phyloP scores from a whole-genome alignment of 352 stramenopile genomes.

The Phytophthora pisi region DNA sequence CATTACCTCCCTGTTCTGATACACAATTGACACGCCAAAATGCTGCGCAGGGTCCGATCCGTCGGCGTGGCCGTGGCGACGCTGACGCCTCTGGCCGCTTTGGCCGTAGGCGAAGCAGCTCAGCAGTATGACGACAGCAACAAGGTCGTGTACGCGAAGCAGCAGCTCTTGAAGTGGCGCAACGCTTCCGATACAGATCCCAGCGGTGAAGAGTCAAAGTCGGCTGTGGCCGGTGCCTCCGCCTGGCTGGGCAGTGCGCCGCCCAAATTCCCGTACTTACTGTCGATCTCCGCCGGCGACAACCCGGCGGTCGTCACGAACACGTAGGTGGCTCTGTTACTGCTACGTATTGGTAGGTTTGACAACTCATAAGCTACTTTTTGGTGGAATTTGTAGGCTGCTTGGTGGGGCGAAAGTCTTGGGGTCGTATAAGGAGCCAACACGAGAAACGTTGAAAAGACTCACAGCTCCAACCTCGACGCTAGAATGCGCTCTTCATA shows the following conservation, averaged over 20 bases:
- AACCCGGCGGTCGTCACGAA: constrained; percentile 39
- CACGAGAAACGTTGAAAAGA: constrained; percentile 36
- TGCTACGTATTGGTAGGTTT: background rate
- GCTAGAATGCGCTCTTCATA: constrained; percentile 30
- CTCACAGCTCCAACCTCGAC: constrained; percentile 33
- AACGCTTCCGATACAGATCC: background rate
- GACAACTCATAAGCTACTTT: background rate
- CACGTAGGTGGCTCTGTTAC: constrained; percentile 25
- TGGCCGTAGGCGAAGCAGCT: constrained; percentile 46
- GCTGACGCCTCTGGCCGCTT: constrained; percentile 25
- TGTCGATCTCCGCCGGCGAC: constrained; percentile 65
- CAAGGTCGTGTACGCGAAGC: constrained; percentile 42
- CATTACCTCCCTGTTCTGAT: constrained; percentile 9
- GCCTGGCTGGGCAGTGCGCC: constrained; percentile 56
- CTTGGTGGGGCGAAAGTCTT: constrained; percentile 31
- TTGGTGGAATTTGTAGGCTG: constrained; percentile 25
- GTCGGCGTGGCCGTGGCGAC: constrained; percentile 30
- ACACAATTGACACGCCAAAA: constrained; percentile 12
- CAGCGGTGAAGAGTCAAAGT: constrained; percentile 9
- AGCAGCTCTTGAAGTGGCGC: constrained; percentile 40
- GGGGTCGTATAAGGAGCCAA: constrained; percentile 48
- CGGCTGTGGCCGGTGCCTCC: constrained; percentile 3
- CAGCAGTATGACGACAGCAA: constrained; percentile 48
- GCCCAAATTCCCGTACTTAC: constrained; percentile 71
- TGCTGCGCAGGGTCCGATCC: constrained; percentile 21